These are phyloP conservation scores for Cardamine chenopodiifolia DNA, from an alignment of 345 rosid species.

Conservation along the genomic window DNA sequence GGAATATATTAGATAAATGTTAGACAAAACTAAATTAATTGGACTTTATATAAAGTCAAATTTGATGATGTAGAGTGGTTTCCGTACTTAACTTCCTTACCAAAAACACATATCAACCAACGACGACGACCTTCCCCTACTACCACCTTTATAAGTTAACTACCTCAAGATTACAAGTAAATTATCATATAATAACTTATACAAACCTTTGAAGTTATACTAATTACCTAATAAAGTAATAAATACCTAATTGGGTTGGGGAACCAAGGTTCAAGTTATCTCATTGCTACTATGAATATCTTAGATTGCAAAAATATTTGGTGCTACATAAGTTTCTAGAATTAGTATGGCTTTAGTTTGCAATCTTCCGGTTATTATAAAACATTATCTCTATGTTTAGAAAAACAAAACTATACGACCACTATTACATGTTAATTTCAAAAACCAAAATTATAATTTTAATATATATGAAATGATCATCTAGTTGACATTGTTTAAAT, in stretches of 20 bases:
- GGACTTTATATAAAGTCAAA: slow-evolving; percentile 35
- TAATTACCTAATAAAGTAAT: not conserved
- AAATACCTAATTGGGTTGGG: not conserved
- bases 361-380: not conserved
- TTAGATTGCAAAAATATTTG: not conserved
- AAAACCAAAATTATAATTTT: not conserved
- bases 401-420: not conserved
- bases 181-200: not conserved
- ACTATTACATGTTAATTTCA: not conserved
- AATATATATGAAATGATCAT: not conserved
- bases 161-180: slow-evolving; percentile 16
- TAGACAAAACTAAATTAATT: slow-evolving; percentile 33
- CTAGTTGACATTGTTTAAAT: slow-evolving; percentile 2
- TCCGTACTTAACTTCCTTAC: slow-evolving; percentile 41
- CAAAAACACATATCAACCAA: slow-evolving; percentile 31
- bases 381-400: not conserved
- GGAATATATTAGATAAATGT: slow-evolving; percentile 23
- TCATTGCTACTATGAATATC: not conserved
- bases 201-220: not conserved
- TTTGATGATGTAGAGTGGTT: slow-evolving; percentile 26
- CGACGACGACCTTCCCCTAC: slow-evolving; percentile 31
- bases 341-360: not conserved
- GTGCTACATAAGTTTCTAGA: not conserved
- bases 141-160: slow-evolving; percentile 23
- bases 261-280: not conserved